Evolutionary conservation across 495 filamentous ascomycete genomes (phyloP).

Genomic region (Aspergillus cristatus): DNA sequence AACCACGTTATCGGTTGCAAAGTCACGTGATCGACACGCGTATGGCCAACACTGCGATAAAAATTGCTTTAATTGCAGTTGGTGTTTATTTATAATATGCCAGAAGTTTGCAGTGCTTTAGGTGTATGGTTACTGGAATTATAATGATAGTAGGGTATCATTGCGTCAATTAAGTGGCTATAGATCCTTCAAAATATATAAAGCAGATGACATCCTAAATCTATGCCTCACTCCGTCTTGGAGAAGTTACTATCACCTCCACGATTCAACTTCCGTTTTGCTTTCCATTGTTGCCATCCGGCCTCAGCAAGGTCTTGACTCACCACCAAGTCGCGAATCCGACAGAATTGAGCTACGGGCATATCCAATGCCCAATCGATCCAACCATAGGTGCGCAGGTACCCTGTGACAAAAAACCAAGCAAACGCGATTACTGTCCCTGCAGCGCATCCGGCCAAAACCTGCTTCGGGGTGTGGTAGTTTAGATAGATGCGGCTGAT

Average conservation of each 20-base stretch:
- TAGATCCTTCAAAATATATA: no score
- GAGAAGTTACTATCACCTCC: conserved; percentile 13
- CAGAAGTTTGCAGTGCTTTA: no score
- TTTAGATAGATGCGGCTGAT: conserved; percentile 79
- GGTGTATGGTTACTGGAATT: no score
- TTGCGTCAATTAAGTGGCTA: no score
- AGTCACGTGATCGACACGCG: no score
- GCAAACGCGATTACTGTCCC: conserved; percentile 60
- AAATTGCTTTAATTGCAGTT: no score
- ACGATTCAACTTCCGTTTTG: conserved; percentile 32
- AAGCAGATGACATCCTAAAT: no score
- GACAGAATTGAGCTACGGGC: conserved; percentile 51
- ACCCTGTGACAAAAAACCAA: conserved; percentile 69
- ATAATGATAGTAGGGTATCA: no score
- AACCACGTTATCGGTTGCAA: no score
- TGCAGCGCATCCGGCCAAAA: conserved; percentile 65
- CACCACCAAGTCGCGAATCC: conserved; percentile 76
- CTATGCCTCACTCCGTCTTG: no score
- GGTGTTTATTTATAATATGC: no score
- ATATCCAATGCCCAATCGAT: conserved; percentile 66
- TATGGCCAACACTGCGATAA: no score
- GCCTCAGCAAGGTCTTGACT: conserved; percentile 85
- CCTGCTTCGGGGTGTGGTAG: conserved; percentile 87
- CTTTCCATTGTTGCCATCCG: conserved; percentile 89
- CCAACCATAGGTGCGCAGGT: conserved; percentile 51